phyloP scores from a whole-genome alignment of 139 green algal genomes.

The Coelastrella sp. region DNA sequence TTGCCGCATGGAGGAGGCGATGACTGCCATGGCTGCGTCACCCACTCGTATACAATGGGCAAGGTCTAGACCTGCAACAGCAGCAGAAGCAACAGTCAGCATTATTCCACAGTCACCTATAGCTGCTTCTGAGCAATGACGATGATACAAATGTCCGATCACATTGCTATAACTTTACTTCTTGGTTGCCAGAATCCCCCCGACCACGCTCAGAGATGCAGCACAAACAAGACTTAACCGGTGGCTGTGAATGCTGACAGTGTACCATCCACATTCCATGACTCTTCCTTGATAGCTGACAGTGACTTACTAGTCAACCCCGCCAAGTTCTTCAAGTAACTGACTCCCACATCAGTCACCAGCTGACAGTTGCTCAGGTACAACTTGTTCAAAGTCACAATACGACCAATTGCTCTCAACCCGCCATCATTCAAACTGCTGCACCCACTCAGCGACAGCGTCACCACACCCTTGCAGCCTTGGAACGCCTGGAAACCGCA shows the following conservation, averaged over 20 bases:
- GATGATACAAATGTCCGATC: too few relatives aligned
- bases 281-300: too few relatives aligned
- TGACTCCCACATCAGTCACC: conserved; percentile 56
- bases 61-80: conserved; percentile 55
- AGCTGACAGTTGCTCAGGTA: conserved; percentile 53
- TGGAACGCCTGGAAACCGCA: conserved; percentile 27
- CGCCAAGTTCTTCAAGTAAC: conserved; percentile 42
- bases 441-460: conserved; percentile 54
- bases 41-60: conserved; percentile 50
- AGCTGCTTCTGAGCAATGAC: too few relatives aligned
- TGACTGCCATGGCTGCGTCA: conserved; percentile 40
- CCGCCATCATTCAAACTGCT: conserved; percentile 54
- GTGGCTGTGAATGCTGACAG: too few relatives aligned
- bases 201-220: too few relatives aligned
- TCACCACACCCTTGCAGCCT: conserved; percentile 42
- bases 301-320: conserved; percentile 57
- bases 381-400: conserved; percentile 56
- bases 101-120: too few relatives aligned
- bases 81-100: not conserved
- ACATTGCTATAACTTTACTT: too few relatives aligned
- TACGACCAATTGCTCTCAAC: conserved; percentile 34
- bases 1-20: conserved; percentile 41
- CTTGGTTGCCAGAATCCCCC: too few relatives aligned
- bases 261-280: too few relatives aligned
- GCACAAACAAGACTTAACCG: too few relatives aligned